phyloP scores from a whole-genome alignment of 2,329 filamentous ascomycete species.

The Nigrospora osmanthi region DNA sequence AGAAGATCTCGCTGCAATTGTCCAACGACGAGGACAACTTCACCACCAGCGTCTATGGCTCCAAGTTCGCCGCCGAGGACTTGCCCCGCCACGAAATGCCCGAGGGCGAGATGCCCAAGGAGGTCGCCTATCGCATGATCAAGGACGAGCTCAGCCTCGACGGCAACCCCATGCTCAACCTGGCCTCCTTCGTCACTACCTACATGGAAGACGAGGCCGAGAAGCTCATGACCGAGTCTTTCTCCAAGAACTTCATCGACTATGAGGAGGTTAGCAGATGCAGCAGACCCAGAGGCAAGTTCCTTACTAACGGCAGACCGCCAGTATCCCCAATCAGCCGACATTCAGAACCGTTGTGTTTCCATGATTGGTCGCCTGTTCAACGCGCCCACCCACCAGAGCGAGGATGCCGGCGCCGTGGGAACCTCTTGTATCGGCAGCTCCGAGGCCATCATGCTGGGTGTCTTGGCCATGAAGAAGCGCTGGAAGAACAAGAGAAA shows the following conservation, averaged over 20 bases:
- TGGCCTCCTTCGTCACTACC: constrained; percentile 91
- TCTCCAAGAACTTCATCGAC: constrained; percentile 93
- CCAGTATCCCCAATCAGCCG: constrained; percentile 65
- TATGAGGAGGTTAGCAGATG: constrained; percentile 52
- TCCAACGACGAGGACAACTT: constrained; percentile 48
- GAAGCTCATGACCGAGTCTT: constrained; percentile 87
- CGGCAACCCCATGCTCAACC: constrained; percentile 79
- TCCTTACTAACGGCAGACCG: too few relatives aligned
- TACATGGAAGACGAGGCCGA: constrained; percentile 98
- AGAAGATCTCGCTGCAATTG: constrained; percentile 39
- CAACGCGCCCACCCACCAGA: constrained; percentile 57
- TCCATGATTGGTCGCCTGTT: constrained; percentile 87
- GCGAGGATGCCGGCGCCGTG: constrained; percentile 55
- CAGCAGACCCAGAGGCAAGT: too few relatives aligned
- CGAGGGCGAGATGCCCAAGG: constrained; percentile 80
- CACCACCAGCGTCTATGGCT: constrained; percentile 81
- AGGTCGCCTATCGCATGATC: constrained; percentile 95
- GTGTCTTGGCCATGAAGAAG: constrained; percentile 87
- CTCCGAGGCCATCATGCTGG: constrained; percentile 82
- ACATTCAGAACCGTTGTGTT: constrained; percentile 87
- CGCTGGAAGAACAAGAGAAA: constrained; percentile 83
- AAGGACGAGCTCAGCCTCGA: constrained; percentile 90
- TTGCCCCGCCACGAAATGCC: constrained; percentile 82
- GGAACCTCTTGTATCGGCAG: constrained; percentile 86
- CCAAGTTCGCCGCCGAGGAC: constrained; percentile 71